Evolutionary conservation across 176 grass and related monocot genomes (phyloP), one percentile per base, ranked within the genome.

Genomic region (Raddia guianensis): DNA sequence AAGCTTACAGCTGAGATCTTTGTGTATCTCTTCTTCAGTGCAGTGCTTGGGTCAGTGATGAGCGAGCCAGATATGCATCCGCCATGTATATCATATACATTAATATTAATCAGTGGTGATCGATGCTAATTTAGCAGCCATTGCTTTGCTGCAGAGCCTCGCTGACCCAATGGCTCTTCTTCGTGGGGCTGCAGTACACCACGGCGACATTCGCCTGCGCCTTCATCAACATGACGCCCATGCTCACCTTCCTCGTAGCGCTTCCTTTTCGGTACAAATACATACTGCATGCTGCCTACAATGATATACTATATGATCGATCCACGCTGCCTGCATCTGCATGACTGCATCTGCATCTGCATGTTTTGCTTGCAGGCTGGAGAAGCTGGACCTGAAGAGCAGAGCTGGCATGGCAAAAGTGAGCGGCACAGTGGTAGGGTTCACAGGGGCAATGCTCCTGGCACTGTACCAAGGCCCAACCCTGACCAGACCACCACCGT

Each of bases 1-100:
- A 97, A 91, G 81, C 75, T 97, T 32, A 97, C 94, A 19, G 27
- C 34, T 8, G 82, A 93, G 49, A 91, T 89, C 77, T 89, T 80
- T 62, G 74, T 93, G 27, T 91, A 84, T 70, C 84, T 93, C 64
- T 97, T 97, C 84, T 76, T 97, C 42, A 93, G 94, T 57, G 91
- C 91, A n/a, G 12, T 93, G 54, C 70, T 97, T 2, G 94, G 94
- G 94, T 91, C 37, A 40, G 37, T 27, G 27, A 27, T 27, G 27
- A 27, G 27, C 27, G 27, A 27, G 27, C 27, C 27, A 27, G 0
- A 27, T 27, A 27, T 27, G 27, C 27, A 27, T 27, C 27, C 27
- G 27, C 27, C 27, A 27, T 27, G 27, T 27, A 27, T 27, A 27
- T 27, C 27, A 27, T 27, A 27, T 27, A 27, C 27, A 27, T 27